Base-by-base conservation (phyloP, 2,329 filamentous ascomycete species). In the Talaromyces verruculosus region DNA sequence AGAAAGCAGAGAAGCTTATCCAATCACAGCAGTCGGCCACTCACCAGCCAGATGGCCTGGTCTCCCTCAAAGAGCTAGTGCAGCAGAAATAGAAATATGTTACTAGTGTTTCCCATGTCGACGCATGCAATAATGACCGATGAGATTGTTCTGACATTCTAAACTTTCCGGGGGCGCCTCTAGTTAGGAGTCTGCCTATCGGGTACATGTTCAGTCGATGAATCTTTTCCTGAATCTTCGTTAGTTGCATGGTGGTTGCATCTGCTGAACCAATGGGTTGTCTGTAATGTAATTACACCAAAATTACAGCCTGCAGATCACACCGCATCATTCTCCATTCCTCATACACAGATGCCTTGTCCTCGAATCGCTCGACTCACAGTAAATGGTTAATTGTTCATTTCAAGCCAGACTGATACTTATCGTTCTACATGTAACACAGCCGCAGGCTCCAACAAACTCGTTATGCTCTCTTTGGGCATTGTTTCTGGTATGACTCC, bases 61-160 rank as follows among this genome's bases (percentile, higher is more conserved):
- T 78, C 67, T 78, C 80, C 19, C 77, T 77, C 28, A 76, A 80
- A 68, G 77, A 78, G 63, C 68, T 82, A 64, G 70, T 82, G 62
- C 73, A 76, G 72, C 73, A 70, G 57, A 67, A 28, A 37, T 64
- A 67, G 47, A 53, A 30, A 33, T 53, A 41, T 6, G 17, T 33
- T 35, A 43, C 17, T 43, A 57, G 53, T 22, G 53, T 25, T 37
- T 33, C 53, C 33, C 33, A 55, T 25, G 53, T 37, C 30, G 37
- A 57, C 53, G 53, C 53, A 57, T 57, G 53, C 53, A 57, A 39
- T 57, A 37, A 57, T 22, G 33, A 25, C 8, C 33, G 28, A 57
- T 57, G 53, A 39, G 33, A 37, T 39, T 39, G 33, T 35, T 55
- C 17, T 35, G 17, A 11, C 3, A n/a, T 35, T 35, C 51, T 17